Base-by-base conservation (phyloP, 352 stramenopile species). In the Pythium apleroticum region DNA sequence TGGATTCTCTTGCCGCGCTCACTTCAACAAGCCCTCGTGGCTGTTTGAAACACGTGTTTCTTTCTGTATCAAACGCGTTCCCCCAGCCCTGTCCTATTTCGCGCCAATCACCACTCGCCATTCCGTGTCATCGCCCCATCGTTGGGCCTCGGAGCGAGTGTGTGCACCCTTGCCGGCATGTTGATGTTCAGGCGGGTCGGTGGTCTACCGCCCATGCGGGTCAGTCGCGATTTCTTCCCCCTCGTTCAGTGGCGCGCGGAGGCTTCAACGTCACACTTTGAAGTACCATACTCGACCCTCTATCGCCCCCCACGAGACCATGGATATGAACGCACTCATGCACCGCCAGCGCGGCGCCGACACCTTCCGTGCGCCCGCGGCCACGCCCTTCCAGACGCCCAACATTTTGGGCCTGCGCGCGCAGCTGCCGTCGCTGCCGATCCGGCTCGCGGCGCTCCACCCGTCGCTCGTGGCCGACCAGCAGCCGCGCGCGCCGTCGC, bases 291-390 rank as follows among this genome's bases (percentile, higher is more conserved):
- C 55, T 61, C 55, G 35, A 46, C 52, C 31, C 43, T 52, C 57
- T 27, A 10, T 27, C 43, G n/a, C 46, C 46, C 9, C 46, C 15
- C 30, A 7, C 17, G 41, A 37, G 12, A 65, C 50, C 14, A 92
- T 92, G 83, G 81, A 92, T 66, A 87, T 92, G 81, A 80, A 83
- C 48, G 86, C 81, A 57, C 80, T 92, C 35, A 86, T 92, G 60
- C 79, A 89, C 66, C 71, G 65, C 39, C 58, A 48, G 24, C 41
- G 57, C 27, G 46, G 31, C 28, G 54, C 39, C 30, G 67, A 74
- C 41, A 41, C 57, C 61, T 69, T 74, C 60, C 66, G 66, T 58
- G 55, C 66, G 45, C 39, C 50, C 11, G 68, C 78, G 27, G 56
- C 65, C 54, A 59, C 70, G 33, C 25, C 74, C 45, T 83, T 79